phyloP scores from a whole-genome alignment of 2,329 filamentous ascomycete genomes.

The Tolypocladium amazonense region DNA sequence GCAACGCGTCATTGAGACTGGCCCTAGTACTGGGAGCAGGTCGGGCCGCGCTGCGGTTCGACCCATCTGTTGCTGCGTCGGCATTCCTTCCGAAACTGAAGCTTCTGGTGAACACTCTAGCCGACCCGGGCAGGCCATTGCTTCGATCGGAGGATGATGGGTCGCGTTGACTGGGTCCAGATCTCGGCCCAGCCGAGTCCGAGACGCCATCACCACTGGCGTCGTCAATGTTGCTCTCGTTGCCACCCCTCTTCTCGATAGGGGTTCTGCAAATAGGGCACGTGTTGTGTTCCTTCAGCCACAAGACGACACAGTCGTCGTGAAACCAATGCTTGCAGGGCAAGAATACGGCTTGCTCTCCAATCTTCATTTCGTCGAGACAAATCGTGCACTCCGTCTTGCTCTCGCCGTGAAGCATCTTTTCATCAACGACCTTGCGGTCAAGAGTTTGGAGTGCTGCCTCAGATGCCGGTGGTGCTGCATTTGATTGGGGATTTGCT shows the following conservation, averaged over 20 bases:
- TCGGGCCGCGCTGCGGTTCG: background rate
- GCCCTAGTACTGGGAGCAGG: background rate
- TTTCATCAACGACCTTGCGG: constrained; percentile 56
- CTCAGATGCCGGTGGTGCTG: constrained; percentile 69
- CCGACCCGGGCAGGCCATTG: background rate
- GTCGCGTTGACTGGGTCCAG: background rate
- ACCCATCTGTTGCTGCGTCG: background rate
- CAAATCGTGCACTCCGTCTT: constrained; percentile 90
- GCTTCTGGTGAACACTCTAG: background rate
- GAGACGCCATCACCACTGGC: background rate
- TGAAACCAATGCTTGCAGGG: constrained; percentile 96
- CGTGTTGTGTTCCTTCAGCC: constrained; percentile 85
- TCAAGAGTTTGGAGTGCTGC: constrained; percentile 64
- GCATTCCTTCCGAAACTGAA: background rate
- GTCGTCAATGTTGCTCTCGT: constrained; percentile 7
- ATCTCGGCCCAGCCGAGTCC: background rate
- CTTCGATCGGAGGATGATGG: background rate
- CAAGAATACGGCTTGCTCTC: constrained; percentile 63
- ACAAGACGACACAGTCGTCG: constrained; percentile 66
- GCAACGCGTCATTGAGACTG: constrained; percentile 18
- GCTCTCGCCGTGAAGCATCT: constrained; percentile 54
- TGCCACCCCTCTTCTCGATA: constrained; percentile 30
- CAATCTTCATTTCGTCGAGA: constrained; percentile 71
- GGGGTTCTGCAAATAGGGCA: constrained; percentile 70
- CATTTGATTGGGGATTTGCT: constrained; percentile 63